Evolutionary conservation across 148 eudicot species (phyloP).

Genomic region (Oxyria digyna): DNA sequence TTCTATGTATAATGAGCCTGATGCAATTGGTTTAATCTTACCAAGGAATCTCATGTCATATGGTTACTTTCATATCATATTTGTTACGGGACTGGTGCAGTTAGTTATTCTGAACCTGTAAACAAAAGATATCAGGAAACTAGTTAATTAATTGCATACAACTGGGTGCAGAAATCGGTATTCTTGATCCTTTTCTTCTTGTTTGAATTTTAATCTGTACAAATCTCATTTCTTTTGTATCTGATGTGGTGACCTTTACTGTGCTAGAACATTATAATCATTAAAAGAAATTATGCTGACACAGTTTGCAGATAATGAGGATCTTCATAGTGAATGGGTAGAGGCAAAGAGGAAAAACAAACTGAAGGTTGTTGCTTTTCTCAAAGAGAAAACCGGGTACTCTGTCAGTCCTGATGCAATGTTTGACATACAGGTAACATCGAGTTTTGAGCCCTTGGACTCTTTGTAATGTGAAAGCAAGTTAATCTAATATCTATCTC

Average conservation of each 20-base stretch:
- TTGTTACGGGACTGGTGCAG: neutral
- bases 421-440: conserved; percentile 82
- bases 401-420: conserved; percentile 82
- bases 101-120: neutral
- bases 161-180: neutral
- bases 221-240: neutral
- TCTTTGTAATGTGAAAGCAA: neutral
- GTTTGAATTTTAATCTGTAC: neutral
- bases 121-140: neutral
- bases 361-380: conserved; percentile 51
- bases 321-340: conserved; percentile 82
- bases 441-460: neutral
- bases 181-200: neutral
- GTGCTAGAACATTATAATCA: neutral
- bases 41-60: neutral
- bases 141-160: neutral
- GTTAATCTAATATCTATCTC: neutral
- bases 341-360: conserved; percentile 79
- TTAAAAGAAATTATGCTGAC: neutral
- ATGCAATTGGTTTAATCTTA: neutral
- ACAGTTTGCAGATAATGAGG: conserved; percentile 71
- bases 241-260: neutral
- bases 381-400: conserved; percentile 77
- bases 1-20: neutral
- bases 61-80: neutral